Evolutionary conservation across 2,329 filamentous ascomycete genomes (phyloP).

Genomic region (Epichloe scottii): DNA sequence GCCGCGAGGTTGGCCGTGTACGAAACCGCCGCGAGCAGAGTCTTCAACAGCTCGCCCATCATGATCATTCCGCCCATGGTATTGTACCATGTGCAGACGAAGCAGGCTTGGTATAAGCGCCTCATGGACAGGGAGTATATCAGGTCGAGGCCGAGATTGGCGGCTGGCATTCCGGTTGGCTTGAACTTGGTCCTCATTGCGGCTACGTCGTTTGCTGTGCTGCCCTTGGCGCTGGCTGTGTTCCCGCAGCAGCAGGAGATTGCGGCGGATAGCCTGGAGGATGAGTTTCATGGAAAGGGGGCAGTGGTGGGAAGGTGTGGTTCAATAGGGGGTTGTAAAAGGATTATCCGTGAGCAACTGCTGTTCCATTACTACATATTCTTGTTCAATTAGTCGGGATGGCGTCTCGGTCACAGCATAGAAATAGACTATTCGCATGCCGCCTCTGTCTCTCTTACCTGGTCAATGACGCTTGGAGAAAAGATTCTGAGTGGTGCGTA

Average conservation of each 20-base stretch:
- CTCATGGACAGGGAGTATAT: constrained; percentile 61
- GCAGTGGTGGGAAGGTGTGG: constrained; percentile 71
- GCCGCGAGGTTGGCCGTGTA: constrained; percentile 82
- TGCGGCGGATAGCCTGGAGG: constrained; percentile 61
- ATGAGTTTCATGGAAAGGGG: constrained; percentile 73
- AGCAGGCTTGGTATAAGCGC: constrained; percentile 26
- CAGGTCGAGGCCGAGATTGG: constrained; percentile 57
- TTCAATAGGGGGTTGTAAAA: constrained; percentile 85
- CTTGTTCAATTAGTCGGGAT: not conserved
- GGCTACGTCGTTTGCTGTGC: constrained; percentile 71
- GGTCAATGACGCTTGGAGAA: too few species aligned
- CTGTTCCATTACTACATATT: not conserved
- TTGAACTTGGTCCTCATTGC: constrained; percentile 83
- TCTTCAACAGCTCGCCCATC: constrained; percentile 89
- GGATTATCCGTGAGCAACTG: not conserved
- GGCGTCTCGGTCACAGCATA: not conserved
- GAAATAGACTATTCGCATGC: not conserved
- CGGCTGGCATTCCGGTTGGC: constrained; percentile 45
- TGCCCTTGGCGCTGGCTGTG: constrained; percentile 79
- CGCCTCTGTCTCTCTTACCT: too few species aligned
- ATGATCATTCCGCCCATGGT: constrained; percentile 91
- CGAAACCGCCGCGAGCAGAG: constrained; percentile 83
- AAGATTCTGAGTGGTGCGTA: too few species aligned
- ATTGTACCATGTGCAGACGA: constrained; percentile 64
- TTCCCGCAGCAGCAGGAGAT: constrained; percentile 89